Conservation (phyloP, 2,329 filamentous ascomycete genomes). For the Scedosporium apiospermum region DNA sequence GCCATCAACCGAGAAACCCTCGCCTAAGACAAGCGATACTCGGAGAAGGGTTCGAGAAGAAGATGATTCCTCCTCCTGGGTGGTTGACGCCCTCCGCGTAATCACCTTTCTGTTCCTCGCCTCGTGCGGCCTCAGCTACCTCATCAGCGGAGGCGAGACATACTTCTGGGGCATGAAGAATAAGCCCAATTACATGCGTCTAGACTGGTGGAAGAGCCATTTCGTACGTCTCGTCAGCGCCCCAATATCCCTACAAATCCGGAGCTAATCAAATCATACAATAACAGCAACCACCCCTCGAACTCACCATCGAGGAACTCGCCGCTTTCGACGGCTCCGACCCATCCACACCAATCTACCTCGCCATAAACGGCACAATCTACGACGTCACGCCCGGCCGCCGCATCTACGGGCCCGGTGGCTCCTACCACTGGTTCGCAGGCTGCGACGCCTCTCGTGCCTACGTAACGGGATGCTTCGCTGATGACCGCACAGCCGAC, state of each 20-base stretch:
- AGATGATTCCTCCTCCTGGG: constrained; percentile 48
- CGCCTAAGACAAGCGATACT: constrained; percentile 13
- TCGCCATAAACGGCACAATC: constrained; percentile 81
- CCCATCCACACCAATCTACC: constrained; percentile 67
- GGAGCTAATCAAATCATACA: constrained; percentile 11
- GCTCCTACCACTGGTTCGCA: constrained; percentile 78
- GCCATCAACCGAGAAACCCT: neutral
- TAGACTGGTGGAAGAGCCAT: constrained; percentile 48
- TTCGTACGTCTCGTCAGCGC: constrained; percentile 36
- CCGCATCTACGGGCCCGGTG: constrained; percentile 71
- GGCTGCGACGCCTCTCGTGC: constrained; percentile 79
- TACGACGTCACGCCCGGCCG: constrained; percentile 69
- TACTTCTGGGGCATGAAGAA: constrained; percentile 57
- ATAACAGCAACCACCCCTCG: constrained; percentile 46
- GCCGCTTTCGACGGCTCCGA: constrained; percentile 68
- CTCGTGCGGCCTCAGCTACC: constrained; percentile 64
- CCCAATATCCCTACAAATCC: neutral
- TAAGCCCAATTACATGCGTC: constrained; percentile 51
- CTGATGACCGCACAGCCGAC: constrained; percentile 74
- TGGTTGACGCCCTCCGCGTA: constrained; percentile 61
- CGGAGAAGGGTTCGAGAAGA: constrained; percentile 34
- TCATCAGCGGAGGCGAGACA: constrained; percentile 61
- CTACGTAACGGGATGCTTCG: constrained; percentile 90
- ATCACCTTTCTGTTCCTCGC: constrained; percentile 57
- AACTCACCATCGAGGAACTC: constrained; percentile 69